These are phyloP conservation scores for Aspergillus hiratsukae DNA, from an alignment of 2,329 filamentous ascomycete genomes.

Conservation along the genomic window DNA sequence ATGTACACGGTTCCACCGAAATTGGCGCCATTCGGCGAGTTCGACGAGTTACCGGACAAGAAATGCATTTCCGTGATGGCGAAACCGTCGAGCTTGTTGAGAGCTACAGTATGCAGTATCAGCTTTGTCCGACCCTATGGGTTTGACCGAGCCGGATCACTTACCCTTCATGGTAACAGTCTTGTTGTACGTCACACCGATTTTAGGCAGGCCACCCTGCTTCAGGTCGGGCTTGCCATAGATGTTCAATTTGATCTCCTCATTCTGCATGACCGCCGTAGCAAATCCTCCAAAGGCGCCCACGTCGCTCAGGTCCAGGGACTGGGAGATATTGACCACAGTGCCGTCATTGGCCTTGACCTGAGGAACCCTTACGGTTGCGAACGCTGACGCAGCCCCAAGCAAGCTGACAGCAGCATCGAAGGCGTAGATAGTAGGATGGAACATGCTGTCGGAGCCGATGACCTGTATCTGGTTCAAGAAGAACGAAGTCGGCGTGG, in stretches of 20 bases:
- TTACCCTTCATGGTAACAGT: slow-evolving; percentile 54
- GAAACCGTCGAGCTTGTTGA: slow-evolving; percentile 55
- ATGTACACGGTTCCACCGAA: slow-evolving; percentile 52
- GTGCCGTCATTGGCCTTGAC: slow-evolving; percentile 42
- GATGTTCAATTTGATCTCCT: slow-evolving; percentile 48
- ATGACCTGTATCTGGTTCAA: slow-evolving; percentile 48
- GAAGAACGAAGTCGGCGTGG: slow-evolving; percentile 45
- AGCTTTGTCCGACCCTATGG: neutral
- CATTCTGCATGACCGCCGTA: slow-evolving; percentile 44
- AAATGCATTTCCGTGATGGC: slow-evolving; percentile 47
- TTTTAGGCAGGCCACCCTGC: slow-evolving; percentile 47
- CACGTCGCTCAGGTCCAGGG: slow-evolving; percentile 39
- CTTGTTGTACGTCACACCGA: slow-evolving; percentile 53
- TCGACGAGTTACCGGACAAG: slow-evolving; percentile 29
- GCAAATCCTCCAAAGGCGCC: slow-evolving; percentile 49
- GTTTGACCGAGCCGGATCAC: slow-evolving; percentile 1
- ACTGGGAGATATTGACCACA: slow-evolving; percentile 41
- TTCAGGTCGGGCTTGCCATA: slow-evolving; percentile 51
- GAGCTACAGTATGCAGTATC: slow-evolving; percentile 36
- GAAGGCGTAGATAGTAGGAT: slow-evolving; percentile 54
- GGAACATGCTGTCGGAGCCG: slow-evolving; percentile 46
- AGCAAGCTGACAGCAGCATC: slow-evolving; percentile 48
- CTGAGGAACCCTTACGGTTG: slow-evolving; percentile 44
- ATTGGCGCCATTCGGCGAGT: slow-evolving; percentile 46
- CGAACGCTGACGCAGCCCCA: slow-evolving; percentile 38